Conservation (phyloP, 2,329 filamentous ascomycete genomes). For the Nectriaceae sp. region DNA sequence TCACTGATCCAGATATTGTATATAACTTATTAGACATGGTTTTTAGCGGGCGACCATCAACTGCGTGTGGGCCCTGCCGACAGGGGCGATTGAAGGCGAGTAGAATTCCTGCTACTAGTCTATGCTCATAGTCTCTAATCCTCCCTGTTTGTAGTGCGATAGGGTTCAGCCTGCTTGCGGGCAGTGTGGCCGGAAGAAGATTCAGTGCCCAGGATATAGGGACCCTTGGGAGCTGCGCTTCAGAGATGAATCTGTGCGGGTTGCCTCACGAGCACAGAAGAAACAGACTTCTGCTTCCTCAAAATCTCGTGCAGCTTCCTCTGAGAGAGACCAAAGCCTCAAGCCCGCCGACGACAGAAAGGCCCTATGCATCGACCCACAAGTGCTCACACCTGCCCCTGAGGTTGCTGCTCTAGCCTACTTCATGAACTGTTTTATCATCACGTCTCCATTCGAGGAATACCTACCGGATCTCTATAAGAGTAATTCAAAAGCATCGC, state of each 20-base stretch:
- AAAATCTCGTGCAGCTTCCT: background rate
- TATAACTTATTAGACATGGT: too few species aligned
- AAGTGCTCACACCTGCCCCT: background rate
- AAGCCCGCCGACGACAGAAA: slow-evolving; percentile 5
- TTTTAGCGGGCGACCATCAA: slow-evolving; percentile 30
- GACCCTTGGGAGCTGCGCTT: background rate
- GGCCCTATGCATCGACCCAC: background rate
- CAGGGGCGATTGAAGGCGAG: slow-evolving; percentile 27
- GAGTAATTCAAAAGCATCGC: background rate
- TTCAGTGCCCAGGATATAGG: background rate
- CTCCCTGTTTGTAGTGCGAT: background rate
- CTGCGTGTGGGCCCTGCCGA: slow-evolving; percentile 30
- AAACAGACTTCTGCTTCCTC: background rate
- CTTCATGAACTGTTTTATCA: slow-evolving; percentile 29
- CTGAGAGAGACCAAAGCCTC: too few species aligned
- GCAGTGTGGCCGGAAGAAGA: background rate
- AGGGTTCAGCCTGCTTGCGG: background rate
- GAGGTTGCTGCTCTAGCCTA: slow-evolving; percentile 19
- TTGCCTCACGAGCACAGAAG: background rate
- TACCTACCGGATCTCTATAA: slow-evolving; percentile 24
- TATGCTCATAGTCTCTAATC: background rate
- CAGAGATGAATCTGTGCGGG: background rate
- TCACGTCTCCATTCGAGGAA: slow-evolving; percentile 23
- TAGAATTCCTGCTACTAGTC: background rate
- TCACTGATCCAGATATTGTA: too few species aligned